Conservation (phyloP, 2,329 filamentous ascomycete species). For the Pseudogymnoascus sp. region DNA sequence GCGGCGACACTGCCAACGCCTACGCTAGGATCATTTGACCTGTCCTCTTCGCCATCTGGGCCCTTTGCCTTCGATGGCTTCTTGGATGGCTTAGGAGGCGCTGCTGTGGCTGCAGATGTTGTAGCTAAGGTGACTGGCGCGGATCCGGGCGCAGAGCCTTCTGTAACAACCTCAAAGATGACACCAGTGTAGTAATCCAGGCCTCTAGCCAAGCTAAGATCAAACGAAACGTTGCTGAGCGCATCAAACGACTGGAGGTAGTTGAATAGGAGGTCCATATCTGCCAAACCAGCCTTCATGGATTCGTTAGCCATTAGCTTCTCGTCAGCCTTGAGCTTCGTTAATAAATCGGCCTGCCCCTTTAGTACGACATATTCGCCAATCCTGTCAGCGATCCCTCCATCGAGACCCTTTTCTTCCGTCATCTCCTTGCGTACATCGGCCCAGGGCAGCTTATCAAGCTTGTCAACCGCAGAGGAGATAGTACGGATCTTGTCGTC, state of each 20-base stretch:
- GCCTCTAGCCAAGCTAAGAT: constrained; percentile 81
- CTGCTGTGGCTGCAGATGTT: constrained; percentile 31
- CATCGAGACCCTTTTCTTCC: constrained; percentile 75
- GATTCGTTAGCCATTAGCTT: constrained; percentile 61
- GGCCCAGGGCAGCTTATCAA: constrained; percentile 86
- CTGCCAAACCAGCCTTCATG: constrained; percentile 70
- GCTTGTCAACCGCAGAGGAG: constrained; percentile 88
- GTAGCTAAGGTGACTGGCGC: constrained; percentile 25
- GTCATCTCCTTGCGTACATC: constrained; percentile 91
- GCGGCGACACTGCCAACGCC: constrained; percentile 84
- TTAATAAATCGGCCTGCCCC: constrained; percentile 66
- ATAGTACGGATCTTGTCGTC: constrained; percentile 81
- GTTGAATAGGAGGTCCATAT: constrained; percentile 71
- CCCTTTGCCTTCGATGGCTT: constrained; percentile 42
- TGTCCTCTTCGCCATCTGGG: constrained; percentile 49
- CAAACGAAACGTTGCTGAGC: constrained; percentile 71
- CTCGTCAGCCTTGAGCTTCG: constrained; percentile 59
- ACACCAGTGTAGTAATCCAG: constrained; percentile 80
- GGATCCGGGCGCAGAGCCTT: constrained; percentile 57
- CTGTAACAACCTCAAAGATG: constrained; percentile 72
- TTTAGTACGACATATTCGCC: constrained; percentile 75
- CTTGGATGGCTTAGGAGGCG: constrained; percentile 29
- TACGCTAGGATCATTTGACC: constrained; percentile 69
- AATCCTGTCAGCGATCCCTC: constrained; percentile 75
- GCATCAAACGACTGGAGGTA: constrained; percentile 75